A percentile compares a stretch with the other conserved stretches of the same genome.
Conservation (phyloP, 768 basidiomycete species). For the Tricholoma saponaceum region DNA sequence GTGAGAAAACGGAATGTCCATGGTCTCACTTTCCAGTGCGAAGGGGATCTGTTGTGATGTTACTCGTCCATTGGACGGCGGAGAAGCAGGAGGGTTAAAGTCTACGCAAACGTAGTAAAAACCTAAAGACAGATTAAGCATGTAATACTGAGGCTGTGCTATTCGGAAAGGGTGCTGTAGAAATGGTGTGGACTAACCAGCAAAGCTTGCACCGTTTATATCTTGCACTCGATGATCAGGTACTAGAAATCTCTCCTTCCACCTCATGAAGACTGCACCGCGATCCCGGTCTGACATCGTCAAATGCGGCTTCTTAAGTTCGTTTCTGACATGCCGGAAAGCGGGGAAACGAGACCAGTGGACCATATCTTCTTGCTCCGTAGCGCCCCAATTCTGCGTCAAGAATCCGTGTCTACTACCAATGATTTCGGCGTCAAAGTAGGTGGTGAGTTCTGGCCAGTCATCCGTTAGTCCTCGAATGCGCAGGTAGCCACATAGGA, state of each 20-base stretch:
- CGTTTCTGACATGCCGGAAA: constrained; percentile 76
- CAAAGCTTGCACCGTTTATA: constrained; percentile 93
- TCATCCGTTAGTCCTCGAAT: constrained; percentile 92
- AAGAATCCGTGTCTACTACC: constrained; percentile 88
- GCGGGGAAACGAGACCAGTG: constrained; percentile 95
- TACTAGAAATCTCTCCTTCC: constrained; percentile 97
- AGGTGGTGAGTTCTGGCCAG: constrained; percentile 94
- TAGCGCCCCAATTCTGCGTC: constrained; percentile 88
- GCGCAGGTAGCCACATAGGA: constrained; percentile 86
- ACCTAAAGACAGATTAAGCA: constrained; percentile 39
- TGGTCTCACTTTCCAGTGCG: constrained; percentile 20
- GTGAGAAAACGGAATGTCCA: constrained; percentile 23
- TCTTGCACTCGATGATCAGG: constrained; percentile 91
- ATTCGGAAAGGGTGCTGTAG: constrained; percentile 2
- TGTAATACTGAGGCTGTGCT: constrained; percentile 7
- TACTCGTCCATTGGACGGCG: constrained; percentile 19
- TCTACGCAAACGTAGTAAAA: constrained; percentile 97
- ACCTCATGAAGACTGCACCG: constrained; percentile 89
- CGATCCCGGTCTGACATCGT: constrained; percentile 76
- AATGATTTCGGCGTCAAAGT: constrained; percentile 96
- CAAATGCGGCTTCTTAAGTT: constrained; percentile 73
- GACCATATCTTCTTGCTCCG: constrained; percentile 85
- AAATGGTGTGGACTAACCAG: constrained; percentile 53
- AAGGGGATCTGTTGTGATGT: constrained; percentile 33
- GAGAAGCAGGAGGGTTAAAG: constrained; percentile 62